Conservation (phyloP, 2,329 filamentous ascomycete species). For the Pseudogymnoascus sp. region DNA sequence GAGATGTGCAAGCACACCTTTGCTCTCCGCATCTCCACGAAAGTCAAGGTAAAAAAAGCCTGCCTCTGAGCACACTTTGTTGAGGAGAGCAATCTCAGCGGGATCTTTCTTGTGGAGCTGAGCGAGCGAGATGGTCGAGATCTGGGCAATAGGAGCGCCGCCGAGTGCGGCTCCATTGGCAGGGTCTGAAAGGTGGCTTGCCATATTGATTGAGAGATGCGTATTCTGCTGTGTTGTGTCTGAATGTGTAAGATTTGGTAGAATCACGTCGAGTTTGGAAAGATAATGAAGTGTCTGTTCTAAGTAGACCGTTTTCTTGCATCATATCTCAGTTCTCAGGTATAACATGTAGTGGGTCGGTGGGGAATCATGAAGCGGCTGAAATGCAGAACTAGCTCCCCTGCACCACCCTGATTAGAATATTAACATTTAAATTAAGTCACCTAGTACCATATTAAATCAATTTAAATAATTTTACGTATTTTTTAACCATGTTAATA, state of each 20-base stretch:
- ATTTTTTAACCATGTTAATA: not conserved
- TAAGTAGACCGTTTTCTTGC: slow-evolving; percentile 1
- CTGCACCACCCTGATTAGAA: not conserved
- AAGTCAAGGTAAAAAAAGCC: slow-evolving; percentile 22
- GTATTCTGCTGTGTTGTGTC: not conserved
- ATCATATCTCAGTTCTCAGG: not conserved
- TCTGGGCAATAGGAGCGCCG: slow-evolving; percentile 16
- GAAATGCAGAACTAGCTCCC: not conserved
- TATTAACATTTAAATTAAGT: not conserved
- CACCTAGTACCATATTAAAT: not conserved
- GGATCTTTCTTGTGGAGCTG: slow-evolving; percentile 18
- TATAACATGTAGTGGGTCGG: not conserved
- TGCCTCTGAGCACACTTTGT: slow-evolving; percentile 15
- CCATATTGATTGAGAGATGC: slow-evolving; percentile 14
- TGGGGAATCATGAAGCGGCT: not conserved
- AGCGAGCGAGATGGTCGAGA: slow-evolving; percentile 15
- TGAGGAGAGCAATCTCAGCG: slow-evolving; percentile 15
- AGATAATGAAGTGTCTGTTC: slow-evolving; percentile 2
- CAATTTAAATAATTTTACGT: not conserved
- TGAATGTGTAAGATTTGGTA: not conserved
- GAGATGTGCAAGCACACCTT: slow-evolving; percentile 14
- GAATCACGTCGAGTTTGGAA: not conserved
- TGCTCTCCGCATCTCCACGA: slow-evolving; percentile 16
- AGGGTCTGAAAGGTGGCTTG: slow-evolving; percentile 13
- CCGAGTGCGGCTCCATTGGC: slow-evolving; percentile 15